phyloP scores from a whole-genome alignment of 345 rosid genomes.

The Salix exigua region DNA sequence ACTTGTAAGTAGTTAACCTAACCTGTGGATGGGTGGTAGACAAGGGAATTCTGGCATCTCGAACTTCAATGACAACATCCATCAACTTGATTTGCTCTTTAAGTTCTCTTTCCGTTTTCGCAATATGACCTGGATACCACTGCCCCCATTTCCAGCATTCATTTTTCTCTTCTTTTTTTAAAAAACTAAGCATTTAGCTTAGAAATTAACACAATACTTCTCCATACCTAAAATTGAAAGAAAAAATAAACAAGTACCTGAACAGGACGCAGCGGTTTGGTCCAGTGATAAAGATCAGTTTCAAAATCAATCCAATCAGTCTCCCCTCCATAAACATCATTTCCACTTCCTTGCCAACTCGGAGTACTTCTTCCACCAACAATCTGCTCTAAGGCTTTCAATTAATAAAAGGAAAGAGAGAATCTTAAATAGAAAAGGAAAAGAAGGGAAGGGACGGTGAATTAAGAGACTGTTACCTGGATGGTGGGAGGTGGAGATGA shows the following conservation, averaged over 20 bases:
- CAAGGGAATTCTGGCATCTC: conserved; percentile 89
- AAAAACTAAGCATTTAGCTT: neutral
- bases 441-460: neutral
- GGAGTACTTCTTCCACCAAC: conserved; percentile 49
- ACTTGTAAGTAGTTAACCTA: neutral
- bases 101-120: conserved; percentile 87
- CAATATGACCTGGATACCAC: conserved; percentile 99
- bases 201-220: neutral
- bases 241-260: conserved; percentile 42
- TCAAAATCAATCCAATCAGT: conserved; percentile 69
- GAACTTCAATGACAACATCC: conserved; percentile 94
- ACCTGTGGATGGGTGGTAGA: conserved; percentile 88
- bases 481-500: conserved; percentile 47
- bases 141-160: conserved; percentile 17
- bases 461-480: conserved; percentile 39
- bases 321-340: conserved; percentile 39
- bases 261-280: conserved; percentile 66
- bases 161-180: no score
- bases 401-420: neutral
- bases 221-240: no score
- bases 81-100: conserved; percentile 88
- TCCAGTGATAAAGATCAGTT: conserved; percentile 72
- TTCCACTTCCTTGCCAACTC: conserved; percentile 36
- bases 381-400: conserved; percentile 37
- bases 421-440: neutral